phyloP scores from a whole-genome alignment of 768 basidiomycete species.

The Dioszegia hungarica region DNA sequence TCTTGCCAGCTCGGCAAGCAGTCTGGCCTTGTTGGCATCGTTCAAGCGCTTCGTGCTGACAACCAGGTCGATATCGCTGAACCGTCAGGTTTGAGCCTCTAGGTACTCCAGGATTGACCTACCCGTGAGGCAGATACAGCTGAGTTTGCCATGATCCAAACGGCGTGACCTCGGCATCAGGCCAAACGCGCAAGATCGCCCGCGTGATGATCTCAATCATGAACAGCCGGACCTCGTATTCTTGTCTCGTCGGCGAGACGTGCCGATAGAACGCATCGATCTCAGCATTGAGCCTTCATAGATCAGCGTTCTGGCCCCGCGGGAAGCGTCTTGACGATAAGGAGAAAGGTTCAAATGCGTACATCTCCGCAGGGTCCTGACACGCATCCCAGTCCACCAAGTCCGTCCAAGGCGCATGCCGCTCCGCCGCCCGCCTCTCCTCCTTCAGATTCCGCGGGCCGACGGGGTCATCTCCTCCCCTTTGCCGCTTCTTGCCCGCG shows the following conservation, averaged over 20 bases:
- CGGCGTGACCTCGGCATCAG: conserved; percentile 72
- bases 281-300: conserved; percentile 69
- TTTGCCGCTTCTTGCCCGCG: conserved; percentile 45
- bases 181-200: conserved; percentile 63
- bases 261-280: conserved; percentile 77
- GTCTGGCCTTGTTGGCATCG: conserved; percentile 58
- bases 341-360: conserved; percentile 20
- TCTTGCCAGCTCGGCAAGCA: conserved; percentile 69
- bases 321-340: no score
- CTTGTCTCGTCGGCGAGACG: conserved; percentile 77
- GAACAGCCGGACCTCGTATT: conserved; percentile 76
- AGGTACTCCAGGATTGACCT: conserved; percentile 43
- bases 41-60: conserved; percentile 74
- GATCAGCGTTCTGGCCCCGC: no score
- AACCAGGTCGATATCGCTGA: conserved; percentile 91
- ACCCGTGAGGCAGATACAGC: conserved; percentile 89
- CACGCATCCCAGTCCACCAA: conserved; percentile 68
- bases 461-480: conserved; percentile 56
- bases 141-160: conserved; percentile 94
- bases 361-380: conserved; percentile 79
- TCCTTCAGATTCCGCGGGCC: conserved; percentile 57
- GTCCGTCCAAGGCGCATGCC: conserved; percentile 61
- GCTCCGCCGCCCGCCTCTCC: conserved; percentile 52
- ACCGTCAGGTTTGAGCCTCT: not conserved
- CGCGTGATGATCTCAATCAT: conserved; percentile 66